Conservation (phyloP, 352 stramenopile species). For the Pelagophyceae sp. region DNA sequence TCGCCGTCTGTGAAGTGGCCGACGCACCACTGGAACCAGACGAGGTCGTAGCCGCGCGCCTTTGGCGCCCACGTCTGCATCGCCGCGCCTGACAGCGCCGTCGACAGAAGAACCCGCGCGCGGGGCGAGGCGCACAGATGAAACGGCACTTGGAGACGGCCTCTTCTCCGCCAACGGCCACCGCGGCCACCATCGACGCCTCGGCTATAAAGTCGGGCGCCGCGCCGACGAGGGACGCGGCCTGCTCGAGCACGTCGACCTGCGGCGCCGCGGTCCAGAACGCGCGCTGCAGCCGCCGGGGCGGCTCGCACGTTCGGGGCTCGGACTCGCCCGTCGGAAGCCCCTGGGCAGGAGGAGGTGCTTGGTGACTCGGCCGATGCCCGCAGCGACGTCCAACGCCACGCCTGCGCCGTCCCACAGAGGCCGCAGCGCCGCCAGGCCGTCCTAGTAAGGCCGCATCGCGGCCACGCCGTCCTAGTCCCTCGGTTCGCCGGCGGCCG, state of each 20-base stretch:
- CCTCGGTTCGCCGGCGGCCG: conserved; percentile 32
- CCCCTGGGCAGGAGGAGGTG: conserved; percentile 70
- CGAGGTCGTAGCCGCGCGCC: conserved; percentile 71
- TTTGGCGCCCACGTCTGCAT: conserved; percentile 62
- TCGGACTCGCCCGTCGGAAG: conserved; percentile 59
- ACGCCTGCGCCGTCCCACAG: conserved; percentile 29
- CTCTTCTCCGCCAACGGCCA: conserved; percentile 26
- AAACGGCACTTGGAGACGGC: conserved; percentile 47
- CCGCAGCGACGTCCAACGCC: conserved; percentile 65
- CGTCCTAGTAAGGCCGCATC: conserved; percentile 17
- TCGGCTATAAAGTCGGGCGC: conserved; percentile 71
- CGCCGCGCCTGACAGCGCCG: too few species aligned
- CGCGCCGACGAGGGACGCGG: conserved; percentile 68
- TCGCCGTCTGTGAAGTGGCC: conserved; percentile 87
- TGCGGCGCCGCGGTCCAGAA: too few species aligned
- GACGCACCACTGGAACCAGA: conserved; percentile 94
- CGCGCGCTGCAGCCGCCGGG: too few species aligned
- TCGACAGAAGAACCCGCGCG: too few species aligned
- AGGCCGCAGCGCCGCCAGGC: conserved; percentile 42
- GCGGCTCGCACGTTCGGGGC: too few species aligned
- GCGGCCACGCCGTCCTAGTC: conserved; percentile 24
- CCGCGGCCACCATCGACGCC: conserved; percentile 4
- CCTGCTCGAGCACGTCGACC: conserved; percentile 90
- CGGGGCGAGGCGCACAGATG: too few species aligned
- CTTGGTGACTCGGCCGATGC: conserved; percentile 89